Conservation (phyloP, 1,284 basidiomycete genomes). For the Puccinia hordei region DNA sequence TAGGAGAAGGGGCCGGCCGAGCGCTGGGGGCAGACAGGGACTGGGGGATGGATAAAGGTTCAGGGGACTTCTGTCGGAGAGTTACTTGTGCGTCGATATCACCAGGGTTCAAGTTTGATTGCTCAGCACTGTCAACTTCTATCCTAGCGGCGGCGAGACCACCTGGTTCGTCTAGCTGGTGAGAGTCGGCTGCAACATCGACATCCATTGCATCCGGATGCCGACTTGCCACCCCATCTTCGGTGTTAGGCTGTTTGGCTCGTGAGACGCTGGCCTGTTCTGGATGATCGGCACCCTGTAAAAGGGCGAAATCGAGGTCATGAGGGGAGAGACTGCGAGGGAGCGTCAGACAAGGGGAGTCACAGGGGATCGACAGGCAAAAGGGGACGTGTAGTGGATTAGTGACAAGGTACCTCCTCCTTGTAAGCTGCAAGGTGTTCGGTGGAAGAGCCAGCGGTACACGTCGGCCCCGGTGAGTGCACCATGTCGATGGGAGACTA, state of each 20-base stretch:
- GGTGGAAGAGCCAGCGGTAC: neutral
- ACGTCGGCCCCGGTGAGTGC: neutral
- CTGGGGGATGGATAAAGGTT: neutral
- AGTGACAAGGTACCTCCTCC: neutral
- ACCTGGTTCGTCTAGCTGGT: neutral
- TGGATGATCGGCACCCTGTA: neutral
- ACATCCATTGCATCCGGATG: constrained; percentile 33
- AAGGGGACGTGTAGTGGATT: neutral
- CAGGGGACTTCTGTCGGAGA: constrained; percentile 14
- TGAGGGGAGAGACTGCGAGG: constrained; percentile 10
- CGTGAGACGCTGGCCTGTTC: neutral
- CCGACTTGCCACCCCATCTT: neutral
- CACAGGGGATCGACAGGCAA: neutral
- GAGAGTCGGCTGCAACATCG: constrained; percentile 1
- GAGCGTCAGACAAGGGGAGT: neutral
- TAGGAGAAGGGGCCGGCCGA: constrained; percentile 16
- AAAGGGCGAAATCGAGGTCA: constrained; percentile 31
- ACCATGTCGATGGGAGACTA: neutral
- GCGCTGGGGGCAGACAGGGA: neutral
- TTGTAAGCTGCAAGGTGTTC: neutral
- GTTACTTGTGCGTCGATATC: constrained; percentile 11
- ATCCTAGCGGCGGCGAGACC: neutral
- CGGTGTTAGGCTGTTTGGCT: neutral
- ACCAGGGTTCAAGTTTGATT: neutral
- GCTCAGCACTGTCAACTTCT: neutral